Evolutionary conservation across 1,139 yeast species (phyloP), one percentile per base, ranked within the genome.

Genomic region (Yamadazyma atmosphaerica): DNA sequence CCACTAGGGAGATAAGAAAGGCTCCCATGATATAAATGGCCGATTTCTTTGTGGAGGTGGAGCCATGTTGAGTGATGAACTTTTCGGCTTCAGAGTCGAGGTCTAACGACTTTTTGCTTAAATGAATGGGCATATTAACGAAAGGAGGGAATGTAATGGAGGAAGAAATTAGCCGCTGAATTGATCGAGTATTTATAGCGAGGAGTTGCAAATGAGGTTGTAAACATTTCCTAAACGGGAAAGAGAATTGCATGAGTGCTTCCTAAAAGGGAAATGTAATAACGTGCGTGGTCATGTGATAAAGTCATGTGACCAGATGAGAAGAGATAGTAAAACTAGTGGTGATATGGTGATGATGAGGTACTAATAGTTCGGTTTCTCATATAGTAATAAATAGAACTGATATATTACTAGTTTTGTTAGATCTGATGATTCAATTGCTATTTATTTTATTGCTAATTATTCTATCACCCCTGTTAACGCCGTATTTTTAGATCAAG

Each of bases 211-310:
- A 23, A 7, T 7, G 25, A 10, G 12, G 27, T 34, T 37, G 43
- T 42, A 42, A 42, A 42, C 45, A 42, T 33, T 19, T 12, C 42
- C 42, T 32, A 36, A 36, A 12, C 38, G 37, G 44, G 44, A 30
- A 36, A 34, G 28, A 10, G 2, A 22, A 40, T 37, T 37, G 34
- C 12, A 25, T 34, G 15, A 12, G 17, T 34, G n/a, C 23, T 37
- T 27, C 40, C 40, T 33, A 37, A 14, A 23, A 33, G 19, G 33
- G 39, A 19, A 19, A 19, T 19, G 9, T 6, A 9, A 19, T 19
- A 6, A 19, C 8, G 22, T 19, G 22, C 22, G 22, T 19, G 22
- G 9, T 19, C 22, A 19, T 9, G 22, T 19, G 22, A 19, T 19
- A 19, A 6, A 19, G 22, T n/a, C n/a, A n/a, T n/a, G n/a, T n/a